A percentile compares a stretch with the other conserved stretches of the same genome.
Conservation (phyloP, 306 rosid genomes). For the Vicia villosa region DNA sequence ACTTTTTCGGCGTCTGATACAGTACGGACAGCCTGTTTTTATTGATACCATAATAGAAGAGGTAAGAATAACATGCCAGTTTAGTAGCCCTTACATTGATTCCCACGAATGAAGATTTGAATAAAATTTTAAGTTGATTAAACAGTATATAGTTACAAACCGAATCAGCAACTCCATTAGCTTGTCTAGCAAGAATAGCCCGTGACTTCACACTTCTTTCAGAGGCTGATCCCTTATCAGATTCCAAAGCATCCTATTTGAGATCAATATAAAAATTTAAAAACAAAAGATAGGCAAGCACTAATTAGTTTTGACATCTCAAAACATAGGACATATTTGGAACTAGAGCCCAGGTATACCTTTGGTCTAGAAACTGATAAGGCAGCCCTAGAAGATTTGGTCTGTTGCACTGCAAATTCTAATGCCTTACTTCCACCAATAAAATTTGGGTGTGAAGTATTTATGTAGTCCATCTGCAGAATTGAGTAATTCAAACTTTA, state of each 20-base stretch:
- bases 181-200: conserved; percentile 78
- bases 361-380: conserved; percentile 66
- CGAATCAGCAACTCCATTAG: conserved; percentile 85
- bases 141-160: conserved; percentile 47
- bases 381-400: conserved; percentile 70
- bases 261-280: conserved; percentile 9
- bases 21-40: conserved; percentile 68
- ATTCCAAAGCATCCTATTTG: conserved; percentile 74
- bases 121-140: conserved; percentile 10
- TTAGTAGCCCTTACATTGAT: conserved; percentile 9
- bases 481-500: conserved; percentile 25
- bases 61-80: conserved; percentile 13
- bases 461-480: conserved; percentile 96
- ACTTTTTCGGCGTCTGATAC: conserved; percentile 68
- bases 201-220: conserved; percentile 80
- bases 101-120: not conserved
- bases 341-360: conserved; percentile 46
- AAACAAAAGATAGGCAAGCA: not conserved
- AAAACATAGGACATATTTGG: conserved; percentile 24
- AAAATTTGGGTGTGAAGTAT: conserved; percentile 97
- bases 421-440: conserved; percentile 95
- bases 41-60: conserved; percentile 28
- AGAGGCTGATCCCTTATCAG: conserved; percentile 78
- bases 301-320: not conserved
- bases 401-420: conserved; percentile 77